Conservation (phyloP, 371 early-diverging fungal genomes). For the Apophysomyces ossiformis region DNA sequence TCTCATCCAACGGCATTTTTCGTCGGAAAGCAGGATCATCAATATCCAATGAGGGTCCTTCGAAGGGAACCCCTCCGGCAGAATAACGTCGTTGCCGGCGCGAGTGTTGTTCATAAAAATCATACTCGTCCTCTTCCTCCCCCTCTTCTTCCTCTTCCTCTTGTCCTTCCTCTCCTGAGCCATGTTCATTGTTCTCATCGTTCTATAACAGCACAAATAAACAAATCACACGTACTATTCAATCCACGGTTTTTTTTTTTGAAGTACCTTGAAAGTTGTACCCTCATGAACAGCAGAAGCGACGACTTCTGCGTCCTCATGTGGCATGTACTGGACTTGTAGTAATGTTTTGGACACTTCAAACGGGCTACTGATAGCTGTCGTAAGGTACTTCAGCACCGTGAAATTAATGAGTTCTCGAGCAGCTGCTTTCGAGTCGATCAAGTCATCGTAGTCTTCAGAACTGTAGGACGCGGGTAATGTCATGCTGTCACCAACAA, state of each 20-base stretch:
- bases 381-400: constrained; percentile 67
- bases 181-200: not conserved
- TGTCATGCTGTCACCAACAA: constrained; percentile 24
- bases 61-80: constrained; percentile 19
- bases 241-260: not conserved
- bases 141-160: constrained; percentile 32
- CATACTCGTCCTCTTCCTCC: constrained; percentile 38
- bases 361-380: constrained; percentile 74
- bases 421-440: constrained; percentile 56
- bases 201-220: not conserved
- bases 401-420: constrained; percentile 69
- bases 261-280: not conserved
- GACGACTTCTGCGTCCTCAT: constrained; percentile 45
- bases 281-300: constrained; percentile 20
- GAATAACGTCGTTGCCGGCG: constrained; percentile 26
- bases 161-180: not conserved
- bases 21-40: constrained; percentile 45
- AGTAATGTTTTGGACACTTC: constrained; percentile 77
- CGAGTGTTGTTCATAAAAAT: constrained; percentile 26
- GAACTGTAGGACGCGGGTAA: constrained; percentile 28
- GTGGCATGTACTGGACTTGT: constrained; percentile 84
- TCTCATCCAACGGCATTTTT: constrained; percentile 48
- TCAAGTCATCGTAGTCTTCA: constrained; percentile 47
- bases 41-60: constrained; percentile 34
- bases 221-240: constrained; percentile 1